A percentile compares a stretch with the other conserved stretches of the same genome.
Evolutionary conservation across 352 stramenopile species (phyloP).

Genomic region (Globisporangium uncinulatum): DNA sequence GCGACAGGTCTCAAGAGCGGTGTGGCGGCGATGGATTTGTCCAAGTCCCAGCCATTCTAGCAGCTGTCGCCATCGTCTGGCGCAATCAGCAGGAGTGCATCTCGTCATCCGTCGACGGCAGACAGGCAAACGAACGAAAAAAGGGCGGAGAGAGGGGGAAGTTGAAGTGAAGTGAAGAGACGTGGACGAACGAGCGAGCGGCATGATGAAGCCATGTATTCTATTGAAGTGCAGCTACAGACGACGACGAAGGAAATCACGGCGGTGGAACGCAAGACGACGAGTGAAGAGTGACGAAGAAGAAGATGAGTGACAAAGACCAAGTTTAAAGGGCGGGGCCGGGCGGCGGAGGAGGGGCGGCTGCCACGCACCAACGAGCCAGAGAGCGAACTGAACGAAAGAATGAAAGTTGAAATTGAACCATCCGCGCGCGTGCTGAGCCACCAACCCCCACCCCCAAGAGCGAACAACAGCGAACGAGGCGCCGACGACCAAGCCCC

Average conservation of each 20-base stretch:
- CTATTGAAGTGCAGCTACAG: slow-evolving; percentile 9
- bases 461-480: background rate
- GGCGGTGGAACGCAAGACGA: background rate
- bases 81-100: background rate
- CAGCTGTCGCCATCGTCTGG: background rate
- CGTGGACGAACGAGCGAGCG: background rate
- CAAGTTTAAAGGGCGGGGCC: background rate
- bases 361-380: background rate
- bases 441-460: too few species aligned
- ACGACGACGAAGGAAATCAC: slow-evolving; percentile 2
- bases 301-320: background rate
- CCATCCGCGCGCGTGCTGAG: background rate
- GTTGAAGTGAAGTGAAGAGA: too few species aligned
- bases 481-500: too few species aligned
- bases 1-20: slow-evolving; percentile 9
- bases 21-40: slow-evolving; percentile 14
- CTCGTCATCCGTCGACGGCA: background rate
- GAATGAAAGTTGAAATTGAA: slow-evolving; percentile 4
- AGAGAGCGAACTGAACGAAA: slow-evolving; percentile 6
- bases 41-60: slow-evolving; percentile 10
- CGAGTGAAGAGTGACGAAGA: background rate
- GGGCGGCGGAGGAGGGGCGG: too few species aligned
- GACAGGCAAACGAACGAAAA: background rate
- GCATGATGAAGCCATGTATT: slow-evolving; percentile 16
- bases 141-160: background rate